phyloP scores from a whole-genome alignment of 2,329 filamentous ascomycete species.

The Alternaria novae-zelandiae region DNA sequence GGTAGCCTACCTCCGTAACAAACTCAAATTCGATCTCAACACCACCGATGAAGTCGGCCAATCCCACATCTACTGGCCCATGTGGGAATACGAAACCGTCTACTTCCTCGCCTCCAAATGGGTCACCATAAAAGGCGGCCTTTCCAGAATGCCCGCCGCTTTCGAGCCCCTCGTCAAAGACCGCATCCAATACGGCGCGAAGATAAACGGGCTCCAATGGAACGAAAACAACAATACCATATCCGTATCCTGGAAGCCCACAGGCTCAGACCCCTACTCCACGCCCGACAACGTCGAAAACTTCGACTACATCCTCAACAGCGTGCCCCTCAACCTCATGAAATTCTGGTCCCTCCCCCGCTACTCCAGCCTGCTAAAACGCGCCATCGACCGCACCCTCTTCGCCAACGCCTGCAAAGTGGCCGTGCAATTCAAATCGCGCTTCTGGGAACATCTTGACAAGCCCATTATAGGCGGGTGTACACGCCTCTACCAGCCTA shows the following conservation, averaged over 20 bases:
- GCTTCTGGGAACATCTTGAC: conserved; percentile 61
- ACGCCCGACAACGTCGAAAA: conserved; percentile 50
- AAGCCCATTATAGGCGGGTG: conserved; percentile 66
- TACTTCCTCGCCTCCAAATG: conserved; percentile 65
- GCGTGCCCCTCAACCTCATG: conserved; percentile 67
- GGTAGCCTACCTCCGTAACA: conserved; percentile 58
- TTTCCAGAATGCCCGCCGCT: conserved; percentile 62
- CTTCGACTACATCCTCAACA: conserved; percentile 69
- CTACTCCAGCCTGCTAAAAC: conserved; percentile 54
- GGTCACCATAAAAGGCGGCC: conserved; percentile 66
- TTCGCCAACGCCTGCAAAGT: conserved; percentile 60
- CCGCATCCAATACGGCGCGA: conserved; percentile 60
- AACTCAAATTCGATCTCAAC: conserved; percentile 59
- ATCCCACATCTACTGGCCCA: conserved; percentile 52
- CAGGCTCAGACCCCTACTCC: conserved; percentile 26
- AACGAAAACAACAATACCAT: conserved; percentile 58
- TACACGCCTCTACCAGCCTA: conserved; percentile 63
- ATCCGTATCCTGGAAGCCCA: conserved; percentile 55
- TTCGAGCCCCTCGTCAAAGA: conserved; percentile 66
- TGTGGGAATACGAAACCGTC: conserved; percentile 54
- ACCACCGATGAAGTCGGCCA: conserved; percentile 51
- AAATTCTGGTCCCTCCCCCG: conserved; percentile 63
- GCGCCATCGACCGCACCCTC: conserved; percentile 54
- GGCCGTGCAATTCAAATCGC: conserved; percentile 68
- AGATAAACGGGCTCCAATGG: conserved; percentile 62